Percentiles rank a stretch among this genome's conserved stretches.
Conservation (phyloP, 169 alveolate species). For the Plasmodium knowlesi region DNA sequence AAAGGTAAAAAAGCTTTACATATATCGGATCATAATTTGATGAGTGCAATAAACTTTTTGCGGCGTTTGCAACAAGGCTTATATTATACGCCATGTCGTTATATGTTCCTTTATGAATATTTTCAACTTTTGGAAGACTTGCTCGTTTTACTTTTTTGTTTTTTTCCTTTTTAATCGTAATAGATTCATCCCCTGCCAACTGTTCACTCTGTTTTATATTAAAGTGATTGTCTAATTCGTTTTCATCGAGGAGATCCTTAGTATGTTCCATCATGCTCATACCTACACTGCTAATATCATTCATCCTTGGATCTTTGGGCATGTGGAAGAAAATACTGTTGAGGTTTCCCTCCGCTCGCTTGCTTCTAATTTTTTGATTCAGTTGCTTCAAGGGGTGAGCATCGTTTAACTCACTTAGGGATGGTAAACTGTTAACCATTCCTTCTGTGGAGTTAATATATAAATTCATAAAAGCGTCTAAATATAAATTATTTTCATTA, state of each 20-base stretch:
- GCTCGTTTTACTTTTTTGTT: not conserved
- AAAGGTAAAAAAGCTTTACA: conserved; percentile 40
- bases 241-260: not conserved
- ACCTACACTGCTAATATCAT: not conserved
- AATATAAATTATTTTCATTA: conserved; percentile 18
- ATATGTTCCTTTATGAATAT: conserved; percentile 53
- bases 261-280: not conserved
- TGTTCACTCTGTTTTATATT: not conserved
- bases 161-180: not conserved
- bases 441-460: conserved; percentile 32
- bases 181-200: not conserved
- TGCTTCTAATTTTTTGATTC: conserved; percentile 17
- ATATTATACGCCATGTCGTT: conserved; percentile 31
- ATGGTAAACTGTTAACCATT: conserved; percentile 16
- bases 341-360: not conserved
- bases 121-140: not conserved
- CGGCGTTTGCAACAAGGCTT: conserved; percentile 13
- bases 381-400: conserved; percentile 9
- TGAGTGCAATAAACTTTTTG: conserved; percentile 23
- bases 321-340: not conserved
- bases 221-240: not conserved
- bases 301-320: not conserved
- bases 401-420: conserved; percentile 34
- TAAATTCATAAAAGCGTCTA: conserved; percentile 52
- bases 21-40: conserved; percentile 48